These are phyloP conservation scores for Fusarium redolens DNA, from an alignment of 2,329 filamentous ascomycete genomes.

Conservation along the genomic window DNA sequence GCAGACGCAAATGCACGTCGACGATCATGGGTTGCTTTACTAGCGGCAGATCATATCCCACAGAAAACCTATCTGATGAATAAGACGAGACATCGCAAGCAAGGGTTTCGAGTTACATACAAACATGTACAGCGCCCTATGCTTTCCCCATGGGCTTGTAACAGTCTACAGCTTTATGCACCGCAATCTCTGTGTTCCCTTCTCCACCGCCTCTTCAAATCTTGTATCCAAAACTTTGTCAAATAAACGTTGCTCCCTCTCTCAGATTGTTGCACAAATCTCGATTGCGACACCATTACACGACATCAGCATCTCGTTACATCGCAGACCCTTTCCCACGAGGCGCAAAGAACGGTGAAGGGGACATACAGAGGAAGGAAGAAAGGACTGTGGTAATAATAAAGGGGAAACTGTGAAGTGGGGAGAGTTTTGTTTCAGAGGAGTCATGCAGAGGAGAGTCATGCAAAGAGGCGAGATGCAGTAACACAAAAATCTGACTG, in stretches of 20 bases:
- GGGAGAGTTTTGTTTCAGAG: conserved; percentile 28
- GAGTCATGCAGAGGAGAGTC: conserved; percentile 24
- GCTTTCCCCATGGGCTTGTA: neutral
- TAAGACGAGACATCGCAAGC: conserved; percentile 12
- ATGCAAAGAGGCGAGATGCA: conserved; percentile 39
- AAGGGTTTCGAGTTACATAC: conserved; percentile 9
- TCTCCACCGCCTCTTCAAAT: conserved; percentile 30
- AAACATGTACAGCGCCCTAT: neutral
- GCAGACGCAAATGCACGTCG: conserved; percentile 7
- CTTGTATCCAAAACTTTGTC: neutral
- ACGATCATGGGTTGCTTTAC: conserved; percentile 10
- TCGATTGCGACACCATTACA: conserved; percentile 44
- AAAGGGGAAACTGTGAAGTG: conserved; percentile 1
- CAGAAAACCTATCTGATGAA: conserved; percentile 9
- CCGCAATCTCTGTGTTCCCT: neutral
- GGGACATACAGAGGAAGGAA: neutral
- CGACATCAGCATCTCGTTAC: conserved; percentile 26
- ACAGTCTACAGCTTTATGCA: neutral
- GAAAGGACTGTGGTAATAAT: neutral
- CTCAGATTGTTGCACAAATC: conserved; percentile 40
- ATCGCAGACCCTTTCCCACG: conserved; percentile 17
- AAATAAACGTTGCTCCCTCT: conserved; percentile 8
- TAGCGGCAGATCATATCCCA: conserved; percentile 24
- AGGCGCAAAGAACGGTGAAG: conserved; percentile 39
- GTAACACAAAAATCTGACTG: conserved; percentile 29